Evolutionary conservation across 169 alveolate genomes (phyloP).

Genomic region (Babesia gibsoni): DNA sequence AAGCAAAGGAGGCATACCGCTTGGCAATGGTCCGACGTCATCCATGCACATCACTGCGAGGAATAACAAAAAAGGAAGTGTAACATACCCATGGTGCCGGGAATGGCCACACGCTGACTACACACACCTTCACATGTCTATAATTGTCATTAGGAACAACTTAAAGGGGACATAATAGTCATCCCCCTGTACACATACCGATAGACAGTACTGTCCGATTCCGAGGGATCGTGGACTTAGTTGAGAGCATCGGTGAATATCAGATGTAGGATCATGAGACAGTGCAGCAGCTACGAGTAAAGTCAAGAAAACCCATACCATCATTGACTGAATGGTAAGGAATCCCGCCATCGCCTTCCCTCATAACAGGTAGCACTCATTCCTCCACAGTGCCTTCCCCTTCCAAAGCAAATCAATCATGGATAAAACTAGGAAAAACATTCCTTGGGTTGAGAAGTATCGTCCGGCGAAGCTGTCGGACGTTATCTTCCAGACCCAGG

Average conservation of each 20-base stretch:
- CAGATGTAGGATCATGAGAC: not conserved
- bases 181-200: constrained; percentile 32
- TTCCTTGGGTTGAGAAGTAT: constrained; percentile 84
- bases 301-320: not conserved
- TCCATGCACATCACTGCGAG: constrained; percentile 41
- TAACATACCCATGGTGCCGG: constrained; percentile 54
- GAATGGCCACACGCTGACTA: constrained; percentile 38
- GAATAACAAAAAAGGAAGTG: not conserved
- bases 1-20: constrained; percentile 12
- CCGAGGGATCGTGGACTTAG: constrained; percentile 56
- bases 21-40: constrained; percentile 30
- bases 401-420: no score
- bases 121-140: constrained; percentile 58
- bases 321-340: constrained; percentile 2
- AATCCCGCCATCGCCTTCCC: not conserved
- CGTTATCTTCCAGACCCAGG: constrained; percentile 78
- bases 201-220: constrained; percentile 59
- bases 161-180: not conserved
- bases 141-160: not conserved
- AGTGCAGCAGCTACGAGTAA: not conserved
- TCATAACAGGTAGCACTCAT: no score
- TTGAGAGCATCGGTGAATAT: constrained; percentile 28
- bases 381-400: no score
- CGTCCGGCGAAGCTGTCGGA: constrained; percentile 78
- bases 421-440: constrained; percentile 56